phyloP scores from a whole-genome alignment of 371 early-diverging fungal species.

The Haplosporangium sp. region DNA sequence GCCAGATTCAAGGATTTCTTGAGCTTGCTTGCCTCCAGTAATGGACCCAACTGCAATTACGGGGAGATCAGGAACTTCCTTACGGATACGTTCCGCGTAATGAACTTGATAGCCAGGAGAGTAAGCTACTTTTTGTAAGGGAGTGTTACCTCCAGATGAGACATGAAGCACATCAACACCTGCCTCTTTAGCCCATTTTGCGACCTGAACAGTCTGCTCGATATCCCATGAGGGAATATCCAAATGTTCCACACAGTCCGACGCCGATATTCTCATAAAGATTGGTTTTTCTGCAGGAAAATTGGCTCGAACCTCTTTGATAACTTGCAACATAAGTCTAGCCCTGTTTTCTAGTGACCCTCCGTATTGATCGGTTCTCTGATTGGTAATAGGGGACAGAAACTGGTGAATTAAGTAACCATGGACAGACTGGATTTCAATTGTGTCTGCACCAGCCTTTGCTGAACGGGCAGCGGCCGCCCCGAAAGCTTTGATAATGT shows the following conservation, averaged over 20 bases:
- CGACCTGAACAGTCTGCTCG: slow-evolving; percentile 71
- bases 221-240: slow-evolving; percentile 63
- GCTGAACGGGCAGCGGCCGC: slow-evolving; percentile 78
- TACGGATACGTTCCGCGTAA: slow-evolving; percentile 67
- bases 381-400: slow-evolving; percentile 82
- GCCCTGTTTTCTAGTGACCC: slow-evolving; percentile 83
- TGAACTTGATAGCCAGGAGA: slow-evolving; percentile 79
- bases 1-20: slow-evolving; percentile 69
- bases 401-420: slow-evolving; percentile 86
- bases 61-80: slow-evolving; percentile 65
- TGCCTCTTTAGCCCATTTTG: slow-evolving; percentile 62
- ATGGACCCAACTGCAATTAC: slow-evolving; percentile 84
- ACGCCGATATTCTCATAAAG: slow-evolving; percentile 80
- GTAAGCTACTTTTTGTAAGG: slow-evolving; percentile 62
- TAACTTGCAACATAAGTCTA: slow-evolving; percentile 74
- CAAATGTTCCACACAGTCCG: slow-evolving; percentile 72
- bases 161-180: slow-evolving; percentile 85
- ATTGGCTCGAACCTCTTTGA: slow-evolving; percentile 68
- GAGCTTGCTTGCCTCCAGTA: slow-evolving; percentile 70
- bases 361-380: slow-evolving; percentile 86
- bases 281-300: slow-evolving; percentile 84
- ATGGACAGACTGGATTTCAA: slow-evolving; percentile 85
- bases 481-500: slow-evolving; percentile 69
- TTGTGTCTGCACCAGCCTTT: slow-evolving; percentile 84
- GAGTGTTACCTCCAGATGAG: slow-evolving; percentile 74